Base-by-base conservation (phyloP, 768 basidiomycete species). In the Crepidotus variabilis region DNA sequence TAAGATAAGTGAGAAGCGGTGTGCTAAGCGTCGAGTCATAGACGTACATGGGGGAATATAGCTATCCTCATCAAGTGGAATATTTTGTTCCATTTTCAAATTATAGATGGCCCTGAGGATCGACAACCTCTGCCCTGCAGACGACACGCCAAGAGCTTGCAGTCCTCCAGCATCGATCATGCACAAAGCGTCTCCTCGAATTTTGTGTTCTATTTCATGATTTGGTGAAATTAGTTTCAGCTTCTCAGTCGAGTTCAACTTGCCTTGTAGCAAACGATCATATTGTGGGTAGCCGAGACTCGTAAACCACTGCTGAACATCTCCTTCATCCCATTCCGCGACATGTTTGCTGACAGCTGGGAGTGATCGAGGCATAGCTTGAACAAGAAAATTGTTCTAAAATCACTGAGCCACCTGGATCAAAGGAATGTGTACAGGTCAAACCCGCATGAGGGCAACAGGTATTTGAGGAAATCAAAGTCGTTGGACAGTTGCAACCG, bases 51-150 rank as follows among this genome's bases (percentile, higher is more conserved):
- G 92, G 7, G 94, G 94, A 13, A 94, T 82, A 68, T 93, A 97
- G 64, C 92, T 82, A 59, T 90, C 88, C 36, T 87, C 75, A 57
- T 92, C 91, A 61, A 95, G 85, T 35, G 90, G 85, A 52, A 99
- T 77, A 59, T 85, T 85, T 65, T 95, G 82, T 1, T 85, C 84
- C 52, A 94, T 72, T 77, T 99, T 99, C 63, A 92, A 75, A 52
- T 85, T 84, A 74, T 97, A 98, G 55, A 98, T 86, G 48, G 90
- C 87, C 71, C 93, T 95, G 68, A 98, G 85, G 60, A 98, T 93
- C 46, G 90, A 79, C 35, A 99, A 74, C 54, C 97, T 80, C 71
- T 98, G 95, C 18, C 97, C 97, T 60, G 98, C 83, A 34, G 90
- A 92, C n/a, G 82, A 67, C 39, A 99, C 82, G 7, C 97, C 97